Percentiles rank a stretch among this genome's conserved stretches.
These are phyloP conservation scores for Nicotiana obtusifolia DNA, from an alignment of 257 asterid genomes.

Conservation along the genomic window DNA sequence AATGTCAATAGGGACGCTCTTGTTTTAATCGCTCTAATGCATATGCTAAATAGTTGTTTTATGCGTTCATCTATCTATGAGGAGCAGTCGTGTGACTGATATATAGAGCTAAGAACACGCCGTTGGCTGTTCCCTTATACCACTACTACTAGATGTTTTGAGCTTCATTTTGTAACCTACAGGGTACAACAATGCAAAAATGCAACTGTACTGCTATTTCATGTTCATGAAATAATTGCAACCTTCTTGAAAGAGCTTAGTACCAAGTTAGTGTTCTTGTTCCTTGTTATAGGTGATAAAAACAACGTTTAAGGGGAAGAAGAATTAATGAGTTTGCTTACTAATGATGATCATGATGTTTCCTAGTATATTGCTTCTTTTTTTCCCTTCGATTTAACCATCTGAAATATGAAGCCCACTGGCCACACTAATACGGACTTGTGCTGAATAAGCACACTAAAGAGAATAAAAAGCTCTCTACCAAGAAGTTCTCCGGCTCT, in stretches of 20 bases:
- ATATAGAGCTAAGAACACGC: not conserved
- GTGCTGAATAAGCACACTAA: not conserved
- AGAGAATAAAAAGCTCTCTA: not conserved
- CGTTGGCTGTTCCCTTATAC: not conserved
- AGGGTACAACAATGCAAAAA: not conserved
- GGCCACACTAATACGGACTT: not conserved
- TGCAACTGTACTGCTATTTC: not conserved
- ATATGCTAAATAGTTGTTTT: not conserved
- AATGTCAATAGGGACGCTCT: conserved; percentile 22
- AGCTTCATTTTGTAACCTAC: not conserved
- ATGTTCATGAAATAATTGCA: not conserved
- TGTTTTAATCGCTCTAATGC: not conserved
- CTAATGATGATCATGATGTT: not conserved
- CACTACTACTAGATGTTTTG: not conserved
- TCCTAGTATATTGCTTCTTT: not conserved
- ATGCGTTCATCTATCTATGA: not conserved
- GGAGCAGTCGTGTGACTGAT: not conserved
- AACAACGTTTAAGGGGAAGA: not conserved
- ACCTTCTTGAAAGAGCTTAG: not conserved
- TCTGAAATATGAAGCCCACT: not conserved
- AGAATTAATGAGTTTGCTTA: not conserved
- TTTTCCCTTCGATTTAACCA: not conserved
- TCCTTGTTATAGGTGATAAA: not conserved
- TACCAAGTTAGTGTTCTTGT: not conserved
- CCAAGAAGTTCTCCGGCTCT: not conserved